These are phyloP conservation scores for Magnusiomyces magnusii DNA, from an alignment of 1,139 yeast species.

Conservation along the genomic window DNA sequence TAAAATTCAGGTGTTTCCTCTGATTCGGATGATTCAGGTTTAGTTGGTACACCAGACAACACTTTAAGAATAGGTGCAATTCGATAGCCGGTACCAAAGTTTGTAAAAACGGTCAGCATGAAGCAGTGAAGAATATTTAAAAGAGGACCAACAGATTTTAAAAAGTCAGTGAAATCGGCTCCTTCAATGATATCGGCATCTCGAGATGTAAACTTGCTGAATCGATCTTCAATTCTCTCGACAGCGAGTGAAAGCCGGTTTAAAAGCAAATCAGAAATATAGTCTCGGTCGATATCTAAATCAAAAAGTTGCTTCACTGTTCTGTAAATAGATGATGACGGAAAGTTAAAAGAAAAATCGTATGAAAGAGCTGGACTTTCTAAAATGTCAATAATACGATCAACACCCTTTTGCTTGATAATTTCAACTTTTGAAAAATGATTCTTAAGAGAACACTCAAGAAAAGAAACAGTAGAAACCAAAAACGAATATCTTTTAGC, in stretches of 20 bases:
- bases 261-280: conserved; percentile 21
- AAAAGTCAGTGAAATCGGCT: conserved; percentile 16
- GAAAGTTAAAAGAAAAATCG: conserved; percentile 32
- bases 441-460: conserved; percentile 33
- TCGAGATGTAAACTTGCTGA: conserved; percentile 7
- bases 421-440: conserved; percentile 31
- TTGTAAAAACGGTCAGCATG: conserved; percentile 27
- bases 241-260: conserved; percentile 8
- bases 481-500: conserved; percentile 12
- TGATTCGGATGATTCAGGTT: not conserved
- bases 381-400: conserved; percentile 25
- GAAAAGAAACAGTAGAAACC: conserved; percentile 20
- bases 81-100: conserved; percentile 29
- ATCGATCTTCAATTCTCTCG: conserved; percentile 11
- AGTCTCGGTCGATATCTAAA: conserved; percentile 25
- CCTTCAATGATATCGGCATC: conserved; percentile 15
- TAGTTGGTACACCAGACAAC: conserved; percentile 15
- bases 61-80: conserved; percentile 24
- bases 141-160: conserved; percentile 19
- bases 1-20: not conserved
- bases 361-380: conserved; percentile 30
- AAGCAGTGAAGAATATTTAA: conserved; percentile 24
- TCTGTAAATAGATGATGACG: conserved; percentile 26
- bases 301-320: conserved; percentile 27
- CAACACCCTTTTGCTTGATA: conserved; percentile 29